Evolutionary conservation across 2,329 filamentous ascomycete species (phyloP).

Genomic region (Cladosporium sp.): DNA sequence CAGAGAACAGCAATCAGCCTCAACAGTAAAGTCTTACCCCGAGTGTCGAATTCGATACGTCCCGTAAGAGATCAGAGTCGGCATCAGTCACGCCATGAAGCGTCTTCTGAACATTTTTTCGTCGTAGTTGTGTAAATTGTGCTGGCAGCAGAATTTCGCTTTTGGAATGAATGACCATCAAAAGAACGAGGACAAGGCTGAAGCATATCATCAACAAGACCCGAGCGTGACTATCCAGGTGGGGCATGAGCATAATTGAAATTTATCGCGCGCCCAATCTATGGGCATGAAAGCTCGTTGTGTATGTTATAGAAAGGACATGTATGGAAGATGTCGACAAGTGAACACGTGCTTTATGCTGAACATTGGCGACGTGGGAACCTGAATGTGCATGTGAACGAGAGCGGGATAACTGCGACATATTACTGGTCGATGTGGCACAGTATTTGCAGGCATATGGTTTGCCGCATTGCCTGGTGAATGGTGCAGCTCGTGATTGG

Average conservation of each 20-base stretch:
- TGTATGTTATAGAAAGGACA: not conserved
- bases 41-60: conserved; percentile 11
- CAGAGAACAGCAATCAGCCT: not conserved
- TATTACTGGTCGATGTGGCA: not conserved
- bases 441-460: not conserved
- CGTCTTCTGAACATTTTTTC: not conserved
- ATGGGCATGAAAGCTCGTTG: not conserved
- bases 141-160: not conserved
- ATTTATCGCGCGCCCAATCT: not conserved
- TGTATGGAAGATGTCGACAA: not conserved
- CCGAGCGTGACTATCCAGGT: not conserved
- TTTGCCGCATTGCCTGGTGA: not conserved
- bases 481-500: not conserved
- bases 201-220: not conserved
- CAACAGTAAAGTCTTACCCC: not conserved
- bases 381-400: not conserved
- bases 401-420: not conserved
- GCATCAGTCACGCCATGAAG: not conserved
- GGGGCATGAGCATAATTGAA: not conserved
- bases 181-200: not conserved
- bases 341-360: not conserved
- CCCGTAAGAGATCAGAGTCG: conserved; percentile 34
- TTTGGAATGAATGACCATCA: not conserved
- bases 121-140: not conserved
- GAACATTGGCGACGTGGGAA: not conserved